Evolutionary conservation across 2,329 filamentous ascomycete species (phyloP).

Genomic region (Aspergillus thermomutatus): DNA sequence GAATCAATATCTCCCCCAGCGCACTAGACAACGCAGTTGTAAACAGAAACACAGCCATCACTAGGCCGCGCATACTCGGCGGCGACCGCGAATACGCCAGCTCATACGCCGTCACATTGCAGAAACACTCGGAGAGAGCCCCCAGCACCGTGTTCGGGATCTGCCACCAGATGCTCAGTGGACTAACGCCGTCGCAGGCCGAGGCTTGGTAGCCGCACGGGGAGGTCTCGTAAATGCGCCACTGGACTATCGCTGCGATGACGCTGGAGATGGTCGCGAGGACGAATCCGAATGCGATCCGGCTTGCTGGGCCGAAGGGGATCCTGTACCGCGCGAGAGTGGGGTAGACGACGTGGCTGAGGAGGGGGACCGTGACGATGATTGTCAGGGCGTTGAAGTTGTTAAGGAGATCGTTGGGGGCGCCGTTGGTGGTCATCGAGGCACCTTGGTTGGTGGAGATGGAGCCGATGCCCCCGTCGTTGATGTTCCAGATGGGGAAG

Average conservation of each 20-base stretch:
- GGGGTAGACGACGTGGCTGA: constrained; percentile 50
- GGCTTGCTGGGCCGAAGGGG: constrained; percentile 48
- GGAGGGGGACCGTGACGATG: constrained; percentile 46
- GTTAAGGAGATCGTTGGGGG: constrained; percentile 49
- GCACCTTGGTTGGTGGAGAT: constrained; percentile 49
- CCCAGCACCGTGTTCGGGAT: constrained; percentile 37
- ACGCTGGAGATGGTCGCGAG: constrained; percentile 48
- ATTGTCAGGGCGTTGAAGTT: constrained; percentile 53
- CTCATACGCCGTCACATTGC: constrained; percentile 45
- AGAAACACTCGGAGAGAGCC: constrained; percentile 40
- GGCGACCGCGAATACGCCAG: constrained; percentile 45
- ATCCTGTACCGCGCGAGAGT: constrained; percentile 40
- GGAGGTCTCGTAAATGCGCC: constrained; percentile 45
- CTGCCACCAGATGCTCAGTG: constrained; percentile 45
- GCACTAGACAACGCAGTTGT: constrained; percentile 39
- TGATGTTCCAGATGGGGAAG: constrained; percentile 39
- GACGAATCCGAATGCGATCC: constrained; percentile 51
- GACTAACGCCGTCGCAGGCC: constrained; percentile 36
- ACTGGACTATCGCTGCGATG: constrained; percentile 39
- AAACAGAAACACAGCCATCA: constrained; percentile 43
- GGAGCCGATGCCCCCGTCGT: constrained; percentile 49
- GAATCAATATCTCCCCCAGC: constrained; percentile 42
- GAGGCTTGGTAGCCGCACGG: constrained; percentile 44
- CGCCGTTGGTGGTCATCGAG: constrained; percentile 48
- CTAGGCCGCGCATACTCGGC: constrained; percentile 41